A percentile compares a stretch with the other conserved stretches of the same genome.
Evolutionary conservation across 2,329 filamentous ascomycete species (phyloP).

Genomic region (Aureobasidium musti): DNA sequence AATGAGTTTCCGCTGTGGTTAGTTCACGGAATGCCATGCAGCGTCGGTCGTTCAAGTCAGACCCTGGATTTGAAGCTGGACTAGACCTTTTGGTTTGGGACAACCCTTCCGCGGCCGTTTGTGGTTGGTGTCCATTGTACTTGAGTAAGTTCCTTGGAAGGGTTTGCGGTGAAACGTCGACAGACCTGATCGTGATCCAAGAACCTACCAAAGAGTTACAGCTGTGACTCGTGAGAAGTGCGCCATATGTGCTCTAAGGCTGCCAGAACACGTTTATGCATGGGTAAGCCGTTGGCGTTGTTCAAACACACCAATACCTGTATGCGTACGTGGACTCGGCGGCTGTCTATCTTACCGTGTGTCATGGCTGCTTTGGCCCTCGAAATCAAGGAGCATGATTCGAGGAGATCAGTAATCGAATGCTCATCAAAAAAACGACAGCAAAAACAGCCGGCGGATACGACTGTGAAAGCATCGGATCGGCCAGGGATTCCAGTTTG

Average conservation of each 20-base stretch:
- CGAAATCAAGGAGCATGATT: background rate
- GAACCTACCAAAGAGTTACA: background rate
- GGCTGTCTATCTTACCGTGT: background rate
- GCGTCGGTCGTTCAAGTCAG: conserved; percentile 16
- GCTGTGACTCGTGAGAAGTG: no score
- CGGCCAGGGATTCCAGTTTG: background rate
- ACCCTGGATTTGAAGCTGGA: conserved; percentile 3
- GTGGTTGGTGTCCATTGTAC: background rate
- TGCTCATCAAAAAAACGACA: background rate
- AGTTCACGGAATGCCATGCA: background rate
- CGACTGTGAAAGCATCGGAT: conserved; percentile 11
- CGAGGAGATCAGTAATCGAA: conserved; percentile 4
- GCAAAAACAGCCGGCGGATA: background rate
- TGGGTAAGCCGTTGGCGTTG: conserved; percentile 1
- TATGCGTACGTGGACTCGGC: background rate
- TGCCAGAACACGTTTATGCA: background rate
- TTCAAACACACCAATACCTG: background rate
- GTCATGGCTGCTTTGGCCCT: background rate
- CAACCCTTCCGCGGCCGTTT: background rate
- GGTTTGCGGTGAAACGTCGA: conserved; percentile 11
- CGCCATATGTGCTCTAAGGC: no score
- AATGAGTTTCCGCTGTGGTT: background rate
- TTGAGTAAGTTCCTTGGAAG: background rate
- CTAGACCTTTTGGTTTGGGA: background rate
- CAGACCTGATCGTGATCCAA: background rate